Conservation (phyloP, 306 rosid species). For the Ammopiptanthus mongolicus region DNA sequence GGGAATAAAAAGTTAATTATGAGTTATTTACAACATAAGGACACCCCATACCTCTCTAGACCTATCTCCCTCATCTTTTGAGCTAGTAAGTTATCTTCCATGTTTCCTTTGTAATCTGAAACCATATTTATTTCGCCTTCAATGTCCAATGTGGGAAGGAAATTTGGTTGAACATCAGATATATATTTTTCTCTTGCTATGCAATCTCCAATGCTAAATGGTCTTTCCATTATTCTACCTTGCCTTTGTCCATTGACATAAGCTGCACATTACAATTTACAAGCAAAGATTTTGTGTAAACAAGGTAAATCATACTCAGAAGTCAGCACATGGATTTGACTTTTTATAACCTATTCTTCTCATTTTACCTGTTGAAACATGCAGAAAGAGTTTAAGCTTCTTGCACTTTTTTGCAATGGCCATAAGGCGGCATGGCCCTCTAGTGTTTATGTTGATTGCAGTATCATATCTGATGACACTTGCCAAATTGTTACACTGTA, state of each 20-base stretch:
- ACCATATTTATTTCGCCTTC: constrained; percentile 68
- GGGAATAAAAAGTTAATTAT: not conserved
- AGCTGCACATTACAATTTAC: constrained; percentile 36
- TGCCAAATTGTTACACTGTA: not conserved
- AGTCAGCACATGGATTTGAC: not conserved
- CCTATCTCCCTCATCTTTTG: constrained; percentile 88
- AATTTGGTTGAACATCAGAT: constrained; percentile 38
- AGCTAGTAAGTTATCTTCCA: constrained; percentile 43
- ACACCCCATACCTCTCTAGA: constrained; percentile 48
- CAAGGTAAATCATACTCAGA: not conserved
- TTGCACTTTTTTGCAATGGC: constrained; percentile 75
- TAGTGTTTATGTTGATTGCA: constrained; percentile 81
- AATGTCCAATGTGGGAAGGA: constrained; percentile 50
- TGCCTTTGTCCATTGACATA: constrained; percentile 97
- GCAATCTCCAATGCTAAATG: constrained; percentile 70
- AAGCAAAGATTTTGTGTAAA: not conserved
- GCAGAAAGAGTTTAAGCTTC: constrained; percentile 81
- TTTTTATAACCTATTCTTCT: not conserved
- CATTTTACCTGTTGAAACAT: constrained; percentile 79
- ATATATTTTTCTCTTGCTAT: constrained; percentile 51
- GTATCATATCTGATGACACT: constrained; percentile 58
- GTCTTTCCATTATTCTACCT: constrained; percentile 78
- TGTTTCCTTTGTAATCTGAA: constrained; percentile 35
- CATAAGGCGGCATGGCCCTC: constrained; percentile 84
- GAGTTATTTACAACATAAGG: not conserved